A percentile compares a stretch with the other conserved stretches of the same genome.
phyloP scores from a whole-genome alignment of 2,329 filamentous ascomycete species.

The Escovopsis sp. region DNA sequence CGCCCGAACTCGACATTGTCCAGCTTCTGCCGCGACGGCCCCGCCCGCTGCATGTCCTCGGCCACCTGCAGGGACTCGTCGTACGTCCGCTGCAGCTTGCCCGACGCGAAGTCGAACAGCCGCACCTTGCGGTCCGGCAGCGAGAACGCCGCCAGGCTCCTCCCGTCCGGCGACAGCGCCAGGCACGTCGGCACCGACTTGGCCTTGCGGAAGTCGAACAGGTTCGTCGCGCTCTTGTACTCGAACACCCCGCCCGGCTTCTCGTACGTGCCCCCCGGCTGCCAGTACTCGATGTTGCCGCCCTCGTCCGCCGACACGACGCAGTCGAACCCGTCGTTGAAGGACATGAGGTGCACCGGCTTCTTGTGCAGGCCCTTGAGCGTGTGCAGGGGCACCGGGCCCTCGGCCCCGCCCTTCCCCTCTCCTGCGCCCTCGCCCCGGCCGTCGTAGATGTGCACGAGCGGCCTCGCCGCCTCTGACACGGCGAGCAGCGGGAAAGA shows the following conservation, averaged over 20 bases:
- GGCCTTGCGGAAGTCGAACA: slow-evolving; percentile 95
- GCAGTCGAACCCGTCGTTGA: slow-evolving; percentile 79
- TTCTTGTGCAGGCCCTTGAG: slow-evolving; percentile 68
- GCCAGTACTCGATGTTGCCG: slow-evolving; percentile 97
- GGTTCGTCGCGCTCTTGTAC: slow-evolving; percentile 82
- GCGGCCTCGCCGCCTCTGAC: slow-evolving; percentile 56
- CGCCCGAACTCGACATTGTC: slow-evolving; percentile 89
- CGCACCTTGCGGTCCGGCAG: slow-evolving; percentile 88
- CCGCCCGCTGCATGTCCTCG: slow-evolving; percentile 92
- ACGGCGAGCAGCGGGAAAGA: slow-evolving; percentile 76
- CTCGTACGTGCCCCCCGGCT: slow-evolving; percentile 63
- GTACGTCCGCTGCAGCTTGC: slow-evolving; percentile 80
- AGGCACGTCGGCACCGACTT: slow-evolving; percentile 74
- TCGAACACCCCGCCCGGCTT: slow-evolving; percentile 87
- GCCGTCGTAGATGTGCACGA: slow-evolving; percentile 78
- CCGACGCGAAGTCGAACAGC: slow-evolving; percentile 81
- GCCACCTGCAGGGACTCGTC: slow-evolving; percentile 85
- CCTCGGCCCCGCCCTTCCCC: slow-evolving; percentile 37
- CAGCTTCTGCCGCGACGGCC: slow-evolving; percentile 63
- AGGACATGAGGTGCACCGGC: slow-evolving; percentile 72
- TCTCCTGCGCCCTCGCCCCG: slow-evolving; percentile 50
- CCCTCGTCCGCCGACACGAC: slow-evolving; percentile 78
- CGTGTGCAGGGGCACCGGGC: slow-evolving; percentile 58
- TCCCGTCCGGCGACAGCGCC: slow-evolving; percentile 71
- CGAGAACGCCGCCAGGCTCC: slow-evolving; percentile 77